Evolutionary conservation across 164 flowering plant genomes (phyloP).

Genomic region (Pachysandra terminalis): DNA sequence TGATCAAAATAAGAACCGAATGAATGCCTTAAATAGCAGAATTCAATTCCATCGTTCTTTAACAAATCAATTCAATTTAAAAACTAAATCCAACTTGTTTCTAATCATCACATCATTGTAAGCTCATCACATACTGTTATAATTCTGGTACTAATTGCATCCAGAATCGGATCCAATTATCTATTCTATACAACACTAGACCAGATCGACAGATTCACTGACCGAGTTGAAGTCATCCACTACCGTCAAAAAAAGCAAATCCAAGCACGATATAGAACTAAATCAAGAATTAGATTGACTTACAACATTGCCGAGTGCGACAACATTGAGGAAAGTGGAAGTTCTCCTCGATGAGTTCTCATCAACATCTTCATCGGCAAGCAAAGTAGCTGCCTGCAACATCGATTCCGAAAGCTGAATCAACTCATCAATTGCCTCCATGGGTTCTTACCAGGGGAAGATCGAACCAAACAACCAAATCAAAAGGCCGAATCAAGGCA

Average conservation of each 20-base stretch:
- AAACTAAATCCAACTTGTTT: neutral
- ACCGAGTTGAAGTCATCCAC: neutral
- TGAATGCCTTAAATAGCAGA: neutral
- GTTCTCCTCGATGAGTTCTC: slow-evolving; percentile 53
- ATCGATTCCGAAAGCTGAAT: slow-evolving; percentile 77
- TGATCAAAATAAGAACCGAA: neutral
- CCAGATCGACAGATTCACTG: neutral
- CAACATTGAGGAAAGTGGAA: slow-evolving; percentile 85
- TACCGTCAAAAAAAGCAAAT: neutral
- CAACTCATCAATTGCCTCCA: slow-evolving; percentile 98
- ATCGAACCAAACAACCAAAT: neutral
- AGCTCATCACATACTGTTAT: neutral
- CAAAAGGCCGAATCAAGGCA: too few species aligned
- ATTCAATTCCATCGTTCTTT: neutral
- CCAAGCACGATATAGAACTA: slow-evolving; percentile 8
- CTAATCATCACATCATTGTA: neutral
- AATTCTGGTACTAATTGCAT: neutral
- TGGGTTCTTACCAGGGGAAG: slow-evolving; percentile 10
- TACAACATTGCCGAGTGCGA: slow-evolving; percentile 97
- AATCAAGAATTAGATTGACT: slow-evolving; percentile 23
- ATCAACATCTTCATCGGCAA: slow-evolving; percentile 91
- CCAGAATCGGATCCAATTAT: slow-evolving; percentile 6
- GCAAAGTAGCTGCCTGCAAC: slow-evolving; percentile 77
- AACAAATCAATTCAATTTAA: neutral
- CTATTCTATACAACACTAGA: neutral